A percentile compares a stretch with the other conserved stretches of the same genome.
phyloP scores from a whole-genome alignment of 257 asterid genomes.

The Orobanche coerulescens region DNA sequence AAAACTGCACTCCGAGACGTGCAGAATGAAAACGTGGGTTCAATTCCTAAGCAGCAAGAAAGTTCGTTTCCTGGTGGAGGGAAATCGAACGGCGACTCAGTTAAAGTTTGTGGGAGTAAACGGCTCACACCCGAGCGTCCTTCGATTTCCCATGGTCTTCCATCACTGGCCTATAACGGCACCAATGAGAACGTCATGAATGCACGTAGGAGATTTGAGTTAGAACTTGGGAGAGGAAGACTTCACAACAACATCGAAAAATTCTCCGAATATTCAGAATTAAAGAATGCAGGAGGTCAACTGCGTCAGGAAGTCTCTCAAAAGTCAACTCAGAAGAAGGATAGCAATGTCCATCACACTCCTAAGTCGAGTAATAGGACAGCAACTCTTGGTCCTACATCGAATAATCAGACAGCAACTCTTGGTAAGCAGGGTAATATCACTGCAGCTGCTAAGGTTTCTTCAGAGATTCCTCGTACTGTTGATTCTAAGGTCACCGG shows the following conservation, averaged over 20 bases:
- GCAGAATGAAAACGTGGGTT: slow-evolving; percentile 59
- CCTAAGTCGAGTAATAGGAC: too few species aligned
- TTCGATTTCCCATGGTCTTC: slow-evolving; percentile 42
- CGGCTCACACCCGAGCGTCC: slow-evolving; percentile 80
- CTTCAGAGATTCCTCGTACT: slow-evolving; percentile 36
- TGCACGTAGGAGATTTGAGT: slow-evolving; percentile 78
- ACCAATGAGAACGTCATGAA: slow-evolving; percentile 72
- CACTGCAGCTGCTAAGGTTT: slow-evolving; percentile 38
- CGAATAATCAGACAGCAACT: too few species aligned
- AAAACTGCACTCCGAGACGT: slow-evolving; percentile 84
- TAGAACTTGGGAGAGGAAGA: slow-evolving; percentile 79
- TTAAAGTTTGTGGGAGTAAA: slow-evolving; percentile 68
- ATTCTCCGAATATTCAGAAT: slow-evolving; percentile 35
- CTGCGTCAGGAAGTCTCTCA: slow-evolving; percentile 37
- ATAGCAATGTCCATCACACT: slow-evolving; percentile 20
- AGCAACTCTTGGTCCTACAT: slow-evolving; percentile 41
- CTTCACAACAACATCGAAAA: slow-evolving; percentile 48
- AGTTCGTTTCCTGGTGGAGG: slow-evolving; percentile 35
- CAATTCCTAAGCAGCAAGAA: slow-evolving; percentile 41
- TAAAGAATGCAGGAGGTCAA: slow-evolving; percentile 32
- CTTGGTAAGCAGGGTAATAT: slow-evolving; percentile 40
- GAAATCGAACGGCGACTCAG: slow-evolving; percentile 40
- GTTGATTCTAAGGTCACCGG: slow-evolving; percentile 30
- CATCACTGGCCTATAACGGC: slow-evolving; percentile 39
- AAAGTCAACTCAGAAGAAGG: slow-evolving; percentile 35